A percentile compares a stretch with the other conserved stretches of the same genome.
phyloP scores from a whole-genome alignment of 169 alveolate genomes.

The Plasmodium inui region DNA sequence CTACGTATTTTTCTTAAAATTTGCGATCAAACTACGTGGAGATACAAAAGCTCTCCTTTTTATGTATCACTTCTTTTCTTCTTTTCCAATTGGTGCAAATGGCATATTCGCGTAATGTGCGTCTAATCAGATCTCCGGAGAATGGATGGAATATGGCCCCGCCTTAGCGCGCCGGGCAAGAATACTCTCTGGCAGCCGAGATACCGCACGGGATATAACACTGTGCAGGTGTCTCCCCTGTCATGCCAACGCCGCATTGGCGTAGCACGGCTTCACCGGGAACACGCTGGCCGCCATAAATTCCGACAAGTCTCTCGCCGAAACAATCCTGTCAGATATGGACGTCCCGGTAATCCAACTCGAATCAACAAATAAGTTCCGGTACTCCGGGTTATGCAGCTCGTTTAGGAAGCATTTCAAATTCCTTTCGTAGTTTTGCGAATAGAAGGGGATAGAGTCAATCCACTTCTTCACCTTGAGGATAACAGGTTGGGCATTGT shows the following conservation, averaged over 20 bases:
- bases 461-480: slow-evolving; percentile 49
- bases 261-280: not conserved
- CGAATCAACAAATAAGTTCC: slow-evolving; percentile 41
- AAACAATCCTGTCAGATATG: slow-evolving; percentile 49
- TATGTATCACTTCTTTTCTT: not conserved
- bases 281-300: not conserved
- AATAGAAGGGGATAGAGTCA: slow-evolving; percentile 41
- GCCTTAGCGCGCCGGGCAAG: not conserved
- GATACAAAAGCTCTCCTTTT: not conserved
- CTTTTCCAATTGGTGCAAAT: not conserved
- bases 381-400: slow-evolving; percentile 9
- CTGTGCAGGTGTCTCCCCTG: not conserved
- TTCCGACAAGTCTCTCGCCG: slow-evolving; percentile 48
- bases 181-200: not conserved
- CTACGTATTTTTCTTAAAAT: not conserved
- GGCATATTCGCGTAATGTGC: not conserved
- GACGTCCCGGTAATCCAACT: slow-evolving; percentile 72
- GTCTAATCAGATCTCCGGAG: not conserved
- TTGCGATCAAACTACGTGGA: not conserved
- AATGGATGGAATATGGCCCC: not conserved
- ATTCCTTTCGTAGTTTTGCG: slow-evolving; percentile 33
- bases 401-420: slow-evolving; percentile 14
- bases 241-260: not conserved
- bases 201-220: not conserved
- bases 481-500: slow-evolving; percentile 44